Evolutionary conservation across 495 filamentous ascomycete species (phyloP), one percentile per base, ranked within the genome.

Genomic region (Astrothelium subdiscretum): DNA sequence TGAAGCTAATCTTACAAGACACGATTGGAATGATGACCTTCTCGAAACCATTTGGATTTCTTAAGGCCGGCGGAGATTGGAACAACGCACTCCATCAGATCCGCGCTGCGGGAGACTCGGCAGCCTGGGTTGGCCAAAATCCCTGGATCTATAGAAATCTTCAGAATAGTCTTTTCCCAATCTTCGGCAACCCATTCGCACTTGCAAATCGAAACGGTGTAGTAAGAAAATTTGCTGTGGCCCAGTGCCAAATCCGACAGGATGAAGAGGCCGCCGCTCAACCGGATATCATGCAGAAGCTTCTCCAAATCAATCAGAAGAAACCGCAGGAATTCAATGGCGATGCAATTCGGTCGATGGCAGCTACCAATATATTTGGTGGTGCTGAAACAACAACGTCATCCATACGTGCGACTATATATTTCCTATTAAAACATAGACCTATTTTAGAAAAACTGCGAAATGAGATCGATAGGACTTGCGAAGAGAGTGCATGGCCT

Each of bases 21-120:
- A 73, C 74, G 20, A 76, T 77, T 22, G 72, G 72, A 11, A 70
- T 71, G 38, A 63, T 78, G n/a, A 74, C 72, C 13, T 79, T 80
- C 61, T 67, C 68, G 4, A 70, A 70, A 38, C 66, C 71, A 31
- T 67, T 73, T 2, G 75, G 76, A 0, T 77, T 77, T 44, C 57
- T 78, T 6, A 73, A 78, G 48, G 42, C 59, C 20, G 75, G 69
- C 5, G 40, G 63, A 20, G 76, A 78, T 64, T 38, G 35, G 35
- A 20, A 48, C 26, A 20, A 20, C 18, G 18, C 42, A 10, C 20
- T 48, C 3, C 42, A 20, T 3, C 42, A 48, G 18, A 48, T 48
- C 3, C 8, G 18, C 3, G 18, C 18, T 48, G 42, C 42, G 11
- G 20, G 4, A 3, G 18, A 48, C 3, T 48, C 42, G 6, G 42